Evolutionary conservation across 345 rosid genomes (phyloP).

Genomic region (Ceriops tagal): DNA sequence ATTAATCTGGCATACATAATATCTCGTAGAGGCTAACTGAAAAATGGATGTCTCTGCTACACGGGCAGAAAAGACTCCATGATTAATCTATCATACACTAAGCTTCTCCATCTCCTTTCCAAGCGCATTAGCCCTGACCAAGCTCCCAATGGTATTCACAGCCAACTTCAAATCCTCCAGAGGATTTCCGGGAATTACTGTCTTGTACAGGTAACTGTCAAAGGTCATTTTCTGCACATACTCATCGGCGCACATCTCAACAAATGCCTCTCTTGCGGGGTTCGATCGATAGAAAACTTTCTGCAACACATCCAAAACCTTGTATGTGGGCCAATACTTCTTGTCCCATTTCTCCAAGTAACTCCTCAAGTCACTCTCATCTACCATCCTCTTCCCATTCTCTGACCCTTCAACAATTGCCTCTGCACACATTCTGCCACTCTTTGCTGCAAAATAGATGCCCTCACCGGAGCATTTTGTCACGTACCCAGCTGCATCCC

Average conservation of each 20-base stretch:
- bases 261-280: constrained; percentile 90
- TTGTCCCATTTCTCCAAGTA: constrained; percentile 98
- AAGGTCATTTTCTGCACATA: constrained; percentile 97
- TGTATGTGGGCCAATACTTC: constrained; percentile 89
- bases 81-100: constrained; percentile 35
- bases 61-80: not conserved
- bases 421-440: constrained; percentile 95
- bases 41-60: not conserved
- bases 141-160: constrained; percentile 86
- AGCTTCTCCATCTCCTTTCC: constrained; percentile 84
- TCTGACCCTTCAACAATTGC: constrained; percentile 82
- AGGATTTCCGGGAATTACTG: constrained; percentile 77
- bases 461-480: constrained; percentile 93
- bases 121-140: constrained; percentile 91
- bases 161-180: constrained; percentile 85
- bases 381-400: constrained; percentile 79
- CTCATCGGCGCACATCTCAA: constrained; percentile 86
- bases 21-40: too few relatives aligned
- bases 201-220: constrained; percentile 87
- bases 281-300: constrained; percentile 84
- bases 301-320: constrained; percentile 82
- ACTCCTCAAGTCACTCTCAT: constrained; percentile 79
- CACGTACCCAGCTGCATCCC: constrained; percentile 92
- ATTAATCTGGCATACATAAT: too few relatives aligned
- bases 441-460: constrained; percentile 88